Conservation (phyloP, 257 asterid genomes). For the Paraleonurus japonicus region DNA sequence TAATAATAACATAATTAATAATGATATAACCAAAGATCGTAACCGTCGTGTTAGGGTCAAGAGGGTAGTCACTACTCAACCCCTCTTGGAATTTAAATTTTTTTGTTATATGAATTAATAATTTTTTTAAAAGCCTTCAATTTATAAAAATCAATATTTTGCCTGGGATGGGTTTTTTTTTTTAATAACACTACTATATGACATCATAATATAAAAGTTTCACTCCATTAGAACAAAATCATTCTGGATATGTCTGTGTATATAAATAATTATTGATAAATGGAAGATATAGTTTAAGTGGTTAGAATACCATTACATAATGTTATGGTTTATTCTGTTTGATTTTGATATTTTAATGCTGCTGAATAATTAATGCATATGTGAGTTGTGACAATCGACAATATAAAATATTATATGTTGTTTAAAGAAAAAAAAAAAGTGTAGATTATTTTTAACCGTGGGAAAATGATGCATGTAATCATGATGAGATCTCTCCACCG, state of each 20-base stretch:
- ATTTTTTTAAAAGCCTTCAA: no score
- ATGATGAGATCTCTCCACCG: slow-evolving; percentile 6
- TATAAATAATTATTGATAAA: background rate
- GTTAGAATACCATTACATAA: no score
- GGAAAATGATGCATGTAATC: background rate
- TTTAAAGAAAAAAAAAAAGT: background rate
- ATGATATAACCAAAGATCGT: background rate
- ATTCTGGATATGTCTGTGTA: no score
- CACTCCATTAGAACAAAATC: no score
- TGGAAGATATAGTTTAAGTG: background rate
- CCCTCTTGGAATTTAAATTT: no score
- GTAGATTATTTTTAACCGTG: background rate
- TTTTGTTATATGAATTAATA: no score
- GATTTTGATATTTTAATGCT: background rate
- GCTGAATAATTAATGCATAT: background rate
- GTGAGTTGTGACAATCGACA: no score
- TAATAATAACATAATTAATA: background rate
- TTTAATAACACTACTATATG: no score
- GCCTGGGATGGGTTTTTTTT: no score
- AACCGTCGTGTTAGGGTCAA: slow-evolving; percentile 5
- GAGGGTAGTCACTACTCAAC: no score
- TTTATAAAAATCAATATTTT: no score
- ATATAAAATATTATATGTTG: background rate
- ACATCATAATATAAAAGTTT: no score
- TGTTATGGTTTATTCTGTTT: background rate